Evolutionary conservation across 2,329 filamentous ascomycete species (phyloP).

Genomic region (Shiraia sp.): DNA sequence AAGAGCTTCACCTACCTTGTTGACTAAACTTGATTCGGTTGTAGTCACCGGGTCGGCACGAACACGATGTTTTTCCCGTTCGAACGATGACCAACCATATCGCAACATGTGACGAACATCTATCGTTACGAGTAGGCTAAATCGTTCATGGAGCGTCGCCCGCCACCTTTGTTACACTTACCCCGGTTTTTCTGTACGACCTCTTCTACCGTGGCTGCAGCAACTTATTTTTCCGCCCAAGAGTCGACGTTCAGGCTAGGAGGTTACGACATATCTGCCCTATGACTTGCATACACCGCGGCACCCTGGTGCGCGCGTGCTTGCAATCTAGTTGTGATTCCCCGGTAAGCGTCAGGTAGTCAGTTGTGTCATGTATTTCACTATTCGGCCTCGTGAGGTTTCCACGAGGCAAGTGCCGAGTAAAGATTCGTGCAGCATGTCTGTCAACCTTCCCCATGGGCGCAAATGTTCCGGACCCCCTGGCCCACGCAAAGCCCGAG

Average conservation of each 20-base stretch:
- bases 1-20: constrained; percentile 1
- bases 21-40: constrained; percentile 27
- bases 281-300: constrained; percentile 27
- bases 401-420: constrained; percentile 18
- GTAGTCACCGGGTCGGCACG: constrained; percentile 38
- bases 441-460: constrained; percentile 16
- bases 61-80: constrained; percentile 23
- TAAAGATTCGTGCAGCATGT: constrained; percentile 2
- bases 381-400: constrained; percentile 25
- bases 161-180: constrained; percentile 1
- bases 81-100: constrained; percentile 18
- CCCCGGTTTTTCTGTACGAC: constrained; percentile 6
- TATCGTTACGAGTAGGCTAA: constrained; percentile 6
- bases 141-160: constrained; percentile 5
- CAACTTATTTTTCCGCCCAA: constrained; percentile 2
- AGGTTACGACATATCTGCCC: constrained; percentile 19
- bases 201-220: constrained; percentile 5
- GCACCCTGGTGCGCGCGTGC: constrained; percentile 27
- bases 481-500: constrained; percentile 3
- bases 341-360: constrained; percentile 7
- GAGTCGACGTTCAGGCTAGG: constrained; percentile 10
- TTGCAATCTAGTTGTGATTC: constrained; percentile 16
- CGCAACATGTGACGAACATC: constrained; percentile 32
- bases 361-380: constrained; percentile 14
- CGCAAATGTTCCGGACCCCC: constrained; percentile 6